Conservation (phyloP, 2,329 filamentous ascomycete genomes). For the Cladophialophora carrionii region DNA sequence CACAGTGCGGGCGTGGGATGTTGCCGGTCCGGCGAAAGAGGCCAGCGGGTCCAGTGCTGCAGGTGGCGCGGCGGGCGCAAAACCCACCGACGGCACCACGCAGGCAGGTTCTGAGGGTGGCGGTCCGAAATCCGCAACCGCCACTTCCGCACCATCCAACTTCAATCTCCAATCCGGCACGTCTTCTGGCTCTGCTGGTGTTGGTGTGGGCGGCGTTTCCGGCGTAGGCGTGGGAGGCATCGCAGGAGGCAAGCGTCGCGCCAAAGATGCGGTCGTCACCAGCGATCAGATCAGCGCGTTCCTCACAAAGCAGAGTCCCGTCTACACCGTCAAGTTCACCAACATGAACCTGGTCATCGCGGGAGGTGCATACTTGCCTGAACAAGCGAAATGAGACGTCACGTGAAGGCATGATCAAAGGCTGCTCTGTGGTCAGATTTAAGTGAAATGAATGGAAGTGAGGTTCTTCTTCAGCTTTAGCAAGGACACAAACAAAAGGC, state of each 20-base stretch:
- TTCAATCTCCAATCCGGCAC: conserved; percentile 14
- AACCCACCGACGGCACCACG: conserved; percentile 6
- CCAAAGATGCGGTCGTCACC: conserved; percentile 86
- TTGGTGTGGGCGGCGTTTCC: conserved; percentile 46
- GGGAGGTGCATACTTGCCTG: conserved; percentile 69
- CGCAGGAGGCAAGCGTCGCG: conserved; percentile 67
- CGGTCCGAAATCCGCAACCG: conserved; percentile 14
- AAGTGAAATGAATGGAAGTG: not conserved
- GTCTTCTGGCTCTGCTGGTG: conserved; percentile 36
- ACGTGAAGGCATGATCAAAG: not conserved
- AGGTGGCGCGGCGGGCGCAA: conserved; percentile 11
- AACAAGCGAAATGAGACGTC: conserved; percentile 30
- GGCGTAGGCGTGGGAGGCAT: conserved; percentile 48
- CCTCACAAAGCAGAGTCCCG: conserved; percentile 92
- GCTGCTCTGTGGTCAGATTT: not conserved
- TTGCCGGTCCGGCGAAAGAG: conserved; percentile 69
- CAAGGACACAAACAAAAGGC: not conserved
- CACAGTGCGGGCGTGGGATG: conserved; percentile 93
- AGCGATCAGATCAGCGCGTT: conserved; percentile 95
- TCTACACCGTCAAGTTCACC: conserved; percentile 91
- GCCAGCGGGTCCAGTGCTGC: conserved; percentile 52
- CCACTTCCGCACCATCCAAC: conserved; percentile 17
- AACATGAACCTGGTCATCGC: conserved; percentile 92
- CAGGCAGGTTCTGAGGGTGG: not conserved
- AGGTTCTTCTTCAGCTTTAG: not conserved